phyloP scores from a whole-genome alignment of 352 stramenopile species.

The Globisporangium canariense region DNA sequence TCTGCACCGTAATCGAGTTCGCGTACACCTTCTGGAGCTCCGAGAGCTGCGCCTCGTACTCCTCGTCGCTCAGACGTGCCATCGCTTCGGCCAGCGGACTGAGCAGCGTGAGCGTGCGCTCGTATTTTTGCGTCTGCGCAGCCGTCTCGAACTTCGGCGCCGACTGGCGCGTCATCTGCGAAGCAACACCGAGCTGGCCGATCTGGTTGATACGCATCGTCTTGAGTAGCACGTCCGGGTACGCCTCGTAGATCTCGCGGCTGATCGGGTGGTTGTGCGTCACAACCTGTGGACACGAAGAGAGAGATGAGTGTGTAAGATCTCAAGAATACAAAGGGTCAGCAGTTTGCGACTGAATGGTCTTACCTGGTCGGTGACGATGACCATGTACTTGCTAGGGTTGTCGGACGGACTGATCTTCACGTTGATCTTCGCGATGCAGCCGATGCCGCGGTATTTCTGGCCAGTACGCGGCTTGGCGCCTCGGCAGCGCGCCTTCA shows the following conservation, averaged over 20 bases:
- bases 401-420: conserved; percentile 85
- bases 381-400: conserved; percentile 83
- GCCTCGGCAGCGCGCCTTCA: conserved; percentile 79
- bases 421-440: conserved; percentile 86
- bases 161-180: conserved; percentile 60
- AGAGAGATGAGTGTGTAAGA: neutral
- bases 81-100: conserved; percentile 73
- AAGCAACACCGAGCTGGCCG: conserved; percentile 22
- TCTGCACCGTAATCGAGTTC: conserved; percentile 40
- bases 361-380: conserved; percentile 78
- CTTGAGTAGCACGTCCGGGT: conserved; percentile 81
- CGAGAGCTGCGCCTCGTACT: conserved; percentile 71
- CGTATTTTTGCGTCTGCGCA: conserved; percentile 76
- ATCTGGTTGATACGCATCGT: conserved; percentile 81
- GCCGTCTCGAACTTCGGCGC: conserved; percentile 74
- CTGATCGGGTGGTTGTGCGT: conserved; percentile 84
- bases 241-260: conserved; percentile 82
- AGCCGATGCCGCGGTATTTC: conserved; percentile 82
- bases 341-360: neutral
- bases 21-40: conserved; percentile 78
- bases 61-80: conserved; percentile 62
- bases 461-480: conserved; percentile 72
- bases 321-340: neutral
- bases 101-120: conserved; percentile 60
- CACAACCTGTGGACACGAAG: conserved; percentile 46